phyloP scores from a whole-genome alignment of 768 basidiomycete species.

The Pilatotrama ljubarskyi region DNA sequence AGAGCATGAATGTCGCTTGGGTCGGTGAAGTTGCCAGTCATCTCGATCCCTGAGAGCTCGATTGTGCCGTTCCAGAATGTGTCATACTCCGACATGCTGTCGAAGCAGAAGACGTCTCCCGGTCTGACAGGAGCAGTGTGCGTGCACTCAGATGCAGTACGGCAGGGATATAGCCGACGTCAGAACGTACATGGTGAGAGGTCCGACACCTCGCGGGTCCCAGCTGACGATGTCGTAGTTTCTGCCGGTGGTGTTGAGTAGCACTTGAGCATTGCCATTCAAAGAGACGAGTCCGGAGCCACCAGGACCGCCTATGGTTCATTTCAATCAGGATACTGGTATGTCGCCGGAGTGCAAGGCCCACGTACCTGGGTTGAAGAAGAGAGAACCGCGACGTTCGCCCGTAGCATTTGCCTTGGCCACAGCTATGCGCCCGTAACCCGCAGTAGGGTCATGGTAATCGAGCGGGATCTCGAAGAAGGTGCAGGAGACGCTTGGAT shows the following conservation, averaged over 20 bases:
- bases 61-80: constrained; percentile 11
- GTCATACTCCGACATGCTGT: neutral
- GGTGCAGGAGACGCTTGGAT: neutral
- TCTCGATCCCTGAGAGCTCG: constrained; percentile 5
- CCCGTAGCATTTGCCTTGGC: constrained; percentile 1
- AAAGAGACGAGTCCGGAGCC: neutral
- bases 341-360: too few relatives aligned
- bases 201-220: constrained; percentile 15
- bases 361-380: neutral
- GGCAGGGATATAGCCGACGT: too few relatives aligned
- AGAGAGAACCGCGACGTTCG: neutral
- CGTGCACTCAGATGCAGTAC: too few relatives aligned
- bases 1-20: neutral
- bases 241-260: neutral
- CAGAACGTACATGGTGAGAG: constrained; percentile 3
- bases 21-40: constrained; percentile 6
- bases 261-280: neutral
- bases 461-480: constrained; percentile 13
- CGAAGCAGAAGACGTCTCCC: constrained; percentile 9
- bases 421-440: neutral
- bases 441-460: constrained; percentile 4
- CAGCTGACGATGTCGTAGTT: constrained; percentile 15
- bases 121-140: neutral
- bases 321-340: neutral
- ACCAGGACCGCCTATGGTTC: neutral